These are phyloP conservation scores for Clitoria ternatea DNA, from an alignment of 306 rosid species.

Conservation along the genomic window DNA sequence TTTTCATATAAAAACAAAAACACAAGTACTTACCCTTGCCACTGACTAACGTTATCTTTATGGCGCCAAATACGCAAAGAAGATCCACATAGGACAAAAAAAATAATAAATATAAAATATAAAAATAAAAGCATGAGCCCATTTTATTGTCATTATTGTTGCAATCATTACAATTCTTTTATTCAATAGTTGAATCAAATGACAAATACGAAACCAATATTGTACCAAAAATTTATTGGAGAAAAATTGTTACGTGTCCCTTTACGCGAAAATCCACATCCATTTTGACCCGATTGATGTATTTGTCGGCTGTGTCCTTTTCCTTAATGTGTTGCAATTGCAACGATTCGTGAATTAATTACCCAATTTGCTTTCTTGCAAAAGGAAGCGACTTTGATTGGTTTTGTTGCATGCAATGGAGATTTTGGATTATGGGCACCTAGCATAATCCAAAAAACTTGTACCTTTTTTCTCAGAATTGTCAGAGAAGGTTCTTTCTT, in stretches of 20 bases:
- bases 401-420: conserved; percentile 35
- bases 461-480: conserved; percentile 32
- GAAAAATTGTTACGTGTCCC: conserved; percentile 18
- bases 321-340: conserved; percentile 12
- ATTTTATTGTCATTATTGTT: conserved; percentile 17
- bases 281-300: conserved; percentile 33
- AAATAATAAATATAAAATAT: neutral
- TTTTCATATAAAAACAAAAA: too few relatives aligned
- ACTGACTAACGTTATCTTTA: neutral
- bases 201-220: neutral
- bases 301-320: conserved; percentile 33
- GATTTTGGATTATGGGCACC: conserved; percentile 35
- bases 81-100: conserved; percentile 10
- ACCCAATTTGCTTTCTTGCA: conserved; percentile 19
- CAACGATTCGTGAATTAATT: neutral
- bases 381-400: conserved; percentile 32
- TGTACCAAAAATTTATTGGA: neutral
- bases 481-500: conserved; percentile 41
- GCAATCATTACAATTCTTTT: conserved; percentile 21
- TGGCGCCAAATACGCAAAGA: conserved; percentile 36
- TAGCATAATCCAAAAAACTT: conserved; percentile 27
- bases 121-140: conserved; percentile 1
- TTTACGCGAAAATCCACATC: neutral
- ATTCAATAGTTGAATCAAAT: neutral
- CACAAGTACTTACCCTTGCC: too few relatives aligned